These are phyloP conservation scores for Geotrichum bryndzae DNA, from an alignment of 1,139 yeast species.

Conservation along the genomic window DNA sequence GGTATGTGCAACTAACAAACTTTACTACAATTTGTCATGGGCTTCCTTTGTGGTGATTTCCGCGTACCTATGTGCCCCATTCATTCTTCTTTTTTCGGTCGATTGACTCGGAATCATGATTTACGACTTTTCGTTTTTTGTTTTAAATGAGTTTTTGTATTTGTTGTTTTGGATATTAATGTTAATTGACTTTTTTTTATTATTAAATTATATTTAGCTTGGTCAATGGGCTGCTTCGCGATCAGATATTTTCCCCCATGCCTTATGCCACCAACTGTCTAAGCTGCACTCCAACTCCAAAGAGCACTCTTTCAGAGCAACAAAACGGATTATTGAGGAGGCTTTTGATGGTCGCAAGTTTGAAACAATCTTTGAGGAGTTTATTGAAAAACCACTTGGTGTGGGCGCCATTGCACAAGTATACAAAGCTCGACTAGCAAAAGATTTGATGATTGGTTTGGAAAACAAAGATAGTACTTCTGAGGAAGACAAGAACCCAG, in stretches of 20 bases:
- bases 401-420: slow-evolving; percentile 98
- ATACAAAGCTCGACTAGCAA: slow-evolving; percentile 59
- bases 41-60: neutral
- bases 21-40: slow-evolving; percentile 17
- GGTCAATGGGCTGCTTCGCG: slow-evolving; percentile 99
- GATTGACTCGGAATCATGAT: neutral
- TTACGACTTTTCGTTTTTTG: neutral
- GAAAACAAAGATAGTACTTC: neutral
- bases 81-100: neutral
- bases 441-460: neutral
- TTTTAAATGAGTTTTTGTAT: neutral
- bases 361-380: slow-evolving; percentile 78
- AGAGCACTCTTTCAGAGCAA: slow-evolving; percentile 59
- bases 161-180: neutral
- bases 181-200: neutral
- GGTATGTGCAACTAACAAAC: slow-evolving; percentile 23
- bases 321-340: slow-evolving; percentile 51
- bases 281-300: slow-evolving; percentile 76
- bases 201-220: slow-evolving; percentile 33
- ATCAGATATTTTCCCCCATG: slow-evolving; percentile 82
- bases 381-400: slow-evolving; percentile 71
- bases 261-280: slow-evolving; percentile 71
- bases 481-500: neutral
- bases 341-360: slow-evolving; percentile 57
- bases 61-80: neutral